phyloP scores from a whole-genome alignment of 2,329 filamentous ascomycete species.

The Rhynchosporium graminicola region DNA sequence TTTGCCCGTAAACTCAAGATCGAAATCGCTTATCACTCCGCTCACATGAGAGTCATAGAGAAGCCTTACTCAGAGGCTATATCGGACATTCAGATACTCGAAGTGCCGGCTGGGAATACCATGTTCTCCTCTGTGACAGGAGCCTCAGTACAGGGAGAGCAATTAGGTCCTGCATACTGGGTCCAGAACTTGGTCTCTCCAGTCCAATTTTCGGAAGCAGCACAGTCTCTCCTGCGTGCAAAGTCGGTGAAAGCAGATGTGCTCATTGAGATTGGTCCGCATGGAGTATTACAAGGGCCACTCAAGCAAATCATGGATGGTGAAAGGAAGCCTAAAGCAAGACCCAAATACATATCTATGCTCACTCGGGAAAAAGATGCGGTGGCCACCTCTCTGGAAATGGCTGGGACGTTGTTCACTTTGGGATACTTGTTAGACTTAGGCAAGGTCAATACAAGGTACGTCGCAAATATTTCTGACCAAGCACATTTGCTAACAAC shows the following conservation, averaged over 20 bases:
- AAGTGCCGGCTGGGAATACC: background rate
- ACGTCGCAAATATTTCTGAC: constrained; percentile 12
- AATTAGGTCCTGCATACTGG: constrained; percentile 46
- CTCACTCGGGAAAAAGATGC: constrained; percentile 14
- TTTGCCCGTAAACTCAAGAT: constrained; percentile 42
- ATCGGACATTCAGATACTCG: background rate
- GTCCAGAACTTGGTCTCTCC: constrained; percentile 47
- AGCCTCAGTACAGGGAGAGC: constrained; percentile 4
- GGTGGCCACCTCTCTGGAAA: background rate
- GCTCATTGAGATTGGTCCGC: constrained; percentile 31
- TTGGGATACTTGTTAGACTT: constrained; percentile 4
- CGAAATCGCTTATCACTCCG: constrained; percentile 46
- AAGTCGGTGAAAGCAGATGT: constrained; percentile 25
- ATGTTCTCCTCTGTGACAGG: constrained; percentile 29
- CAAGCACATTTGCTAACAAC: constrained; percentile 43
- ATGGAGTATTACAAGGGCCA: constrained; percentile 41
- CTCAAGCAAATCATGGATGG: constrained; percentile 35
- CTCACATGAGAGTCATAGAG: constrained; percentile 39
- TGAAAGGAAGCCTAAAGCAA: constrained; percentile 44
- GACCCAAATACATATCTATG: constrained; percentile 11
- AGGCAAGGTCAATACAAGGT: constrained; percentile 3
- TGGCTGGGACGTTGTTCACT: constrained; percentile 11
- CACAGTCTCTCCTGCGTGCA: background rate
- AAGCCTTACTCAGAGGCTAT: constrained; percentile 29
- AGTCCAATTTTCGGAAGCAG: constrained; percentile 43